Evolutionary conservation across 805 yeast genomes (phyloP), one percentile per base, ranked within the genome.

Genomic region (Hanseniaspora nectarophila): DNA sequence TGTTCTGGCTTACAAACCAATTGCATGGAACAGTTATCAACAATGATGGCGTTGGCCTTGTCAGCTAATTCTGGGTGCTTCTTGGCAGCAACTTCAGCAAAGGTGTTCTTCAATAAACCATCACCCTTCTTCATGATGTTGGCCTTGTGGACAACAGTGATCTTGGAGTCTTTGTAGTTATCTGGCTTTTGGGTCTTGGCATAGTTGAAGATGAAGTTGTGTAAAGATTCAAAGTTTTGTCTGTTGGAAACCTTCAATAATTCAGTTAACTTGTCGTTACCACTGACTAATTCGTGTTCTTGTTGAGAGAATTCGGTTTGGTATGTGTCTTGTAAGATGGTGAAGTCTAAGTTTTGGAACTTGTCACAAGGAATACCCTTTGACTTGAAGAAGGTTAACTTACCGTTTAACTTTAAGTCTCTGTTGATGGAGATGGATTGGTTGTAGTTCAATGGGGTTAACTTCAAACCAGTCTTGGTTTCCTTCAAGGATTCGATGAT

Each of bases 291-390:
- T 70, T 84, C 92, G 73, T 92, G 97, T 77, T 90, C 98, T 64
- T 92, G 77, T 64, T 97, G 97, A 49, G 97, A 90, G 76, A 87
- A 90, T 73, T 90, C 97, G 73, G 95, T 97, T 74, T 90, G 97
- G 60, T 97, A 90, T 77, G 92, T 92, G 73, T 92, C 98, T 77
- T 98, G 87, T 67, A 92, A 94, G 59, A 92, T 76, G 38, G 89
- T 96, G 66, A 90, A 78, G 73, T 89, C 96, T 59, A 90, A 85
- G 60, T 85, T 88, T 56, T 82, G 77, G 66, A 88, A 78, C 70
- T 89, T 86, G 56, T 95, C 82, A 70, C 86, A 77, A 58, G 89
- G 95, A 69, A 97, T 97, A 56, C 94, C 92, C 56, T 92, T 78
- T 70, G 85, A 84, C 74, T 89, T 87, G 75, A 88, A 87, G 62